Conservation (phyloP, 805 yeast genomes). For the Pichia cephalocereana region DNA sequence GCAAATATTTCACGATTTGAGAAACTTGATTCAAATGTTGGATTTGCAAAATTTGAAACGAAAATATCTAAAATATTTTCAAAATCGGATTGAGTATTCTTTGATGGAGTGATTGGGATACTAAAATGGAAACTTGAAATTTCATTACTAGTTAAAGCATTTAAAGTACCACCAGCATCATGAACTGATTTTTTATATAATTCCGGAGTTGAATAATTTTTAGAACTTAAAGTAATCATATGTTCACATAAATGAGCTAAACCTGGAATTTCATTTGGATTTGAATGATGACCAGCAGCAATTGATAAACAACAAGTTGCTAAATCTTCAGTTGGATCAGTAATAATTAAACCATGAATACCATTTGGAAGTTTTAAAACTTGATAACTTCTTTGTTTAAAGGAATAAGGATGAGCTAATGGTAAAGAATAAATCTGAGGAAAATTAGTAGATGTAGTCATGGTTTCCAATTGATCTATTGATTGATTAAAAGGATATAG, state of each 20-base stretch:
- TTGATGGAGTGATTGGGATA: constrained; percentile 33
- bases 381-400: constrained; percentile 31
- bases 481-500: too few species aligned
- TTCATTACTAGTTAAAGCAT: constrained; percentile 65
- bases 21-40: constrained; percentile 35
- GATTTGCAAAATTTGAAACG: constrained; percentile 41
- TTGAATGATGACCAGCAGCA: constrained; percentile 73
- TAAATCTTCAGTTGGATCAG: constrained; percentile 58
- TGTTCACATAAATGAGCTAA: constrained; percentile 90
- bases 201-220: constrained; percentile 40
- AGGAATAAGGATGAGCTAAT: constrained; percentile 10
- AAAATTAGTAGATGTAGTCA: background rate
- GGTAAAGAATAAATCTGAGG: background rate
- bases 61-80: constrained; percentile 40
- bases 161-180: constrained; percentile 45
- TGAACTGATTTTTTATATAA: constrained; percentile 35
- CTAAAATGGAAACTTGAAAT: constrained; percentile 57
- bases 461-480: background rate
- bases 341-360: constrained; percentile 54
- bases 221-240: constrained; percentile 49
- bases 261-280: constrained; percentile 64
- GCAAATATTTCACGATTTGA: constrained; percentile 48
- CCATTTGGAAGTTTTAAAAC: constrained; percentile 57
- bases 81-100: constrained; percentile 27
- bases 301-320: constrained; percentile 70